A percentile compares a stretch with the other conserved stretches of the same genome.
These are phyloP conservation scores for Phoma sp. DNA, from an alignment of 2,329 filamentous ascomycete genomes.

Conservation along the genomic window DNA sequence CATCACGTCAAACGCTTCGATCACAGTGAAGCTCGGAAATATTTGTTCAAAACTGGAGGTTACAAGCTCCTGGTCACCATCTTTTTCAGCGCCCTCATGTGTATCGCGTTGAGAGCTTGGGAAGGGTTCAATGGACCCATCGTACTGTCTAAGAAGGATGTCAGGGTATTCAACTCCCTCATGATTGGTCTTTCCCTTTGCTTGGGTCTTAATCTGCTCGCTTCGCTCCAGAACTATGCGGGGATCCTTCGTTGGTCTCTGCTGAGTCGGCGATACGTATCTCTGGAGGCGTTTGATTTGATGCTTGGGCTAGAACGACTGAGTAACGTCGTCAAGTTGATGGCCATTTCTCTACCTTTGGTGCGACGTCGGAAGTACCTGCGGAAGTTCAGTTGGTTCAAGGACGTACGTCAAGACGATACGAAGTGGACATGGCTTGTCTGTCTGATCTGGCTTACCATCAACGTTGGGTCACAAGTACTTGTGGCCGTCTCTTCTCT, in stretches of 20 bases:
- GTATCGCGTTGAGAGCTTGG: conserved; percentile 36
- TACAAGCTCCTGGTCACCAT: conserved; percentile 38
- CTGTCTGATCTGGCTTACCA: conserved; percentile 39
- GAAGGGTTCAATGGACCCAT: conserved; percentile 34
- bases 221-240: conserved; percentile 43
- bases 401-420: conserved; percentile 39
- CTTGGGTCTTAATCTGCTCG: conserved; percentile 44
- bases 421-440: conserved; percentile 44
- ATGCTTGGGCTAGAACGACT: conserved; percentile 41
- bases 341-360: conserved; percentile 42
- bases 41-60: conserved; percentile 35
- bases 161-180: conserved; percentile 43
- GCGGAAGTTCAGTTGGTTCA: conserved; percentile 36
- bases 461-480: conserved; percentile 45
- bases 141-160: conserved; percentile 35
- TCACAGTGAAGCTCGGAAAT: conserved; percentile 39
- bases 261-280: conserved; percentile 41
- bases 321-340: conserved; percentile 43
- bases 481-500: conserved; percentile 42
- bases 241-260: conserved; percentile 44
- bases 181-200: conserved; percentile 43
- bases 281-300: conserved; percentile 44
- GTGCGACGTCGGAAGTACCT: conserved; percentile 33
- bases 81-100: conserved; percentile 39
- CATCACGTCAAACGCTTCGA: conserved; percentile 38